phyloP scores from a whole-genome alignment of 345 rosid genomes.

The Abelmoschus esculentus region DNA sequence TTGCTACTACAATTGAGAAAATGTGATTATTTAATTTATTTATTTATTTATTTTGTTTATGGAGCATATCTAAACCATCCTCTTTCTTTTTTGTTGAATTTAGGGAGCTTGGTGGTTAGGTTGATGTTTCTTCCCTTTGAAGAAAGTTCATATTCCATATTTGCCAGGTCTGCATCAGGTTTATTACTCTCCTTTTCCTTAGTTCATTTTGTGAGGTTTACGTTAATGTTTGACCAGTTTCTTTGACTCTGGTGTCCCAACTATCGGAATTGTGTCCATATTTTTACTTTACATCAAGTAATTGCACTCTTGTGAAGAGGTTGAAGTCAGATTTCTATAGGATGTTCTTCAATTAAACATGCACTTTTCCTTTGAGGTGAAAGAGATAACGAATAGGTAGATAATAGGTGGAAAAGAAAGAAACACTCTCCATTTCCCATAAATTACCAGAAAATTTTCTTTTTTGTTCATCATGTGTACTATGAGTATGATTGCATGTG shows the following conservation, averaged over 20 bases:
- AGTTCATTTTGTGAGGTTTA: background rate
- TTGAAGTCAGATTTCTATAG: background rate
- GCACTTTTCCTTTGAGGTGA: background rate
- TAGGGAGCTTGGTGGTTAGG: conserved; percentile 96
- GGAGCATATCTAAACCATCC: conserved; percentile 12
- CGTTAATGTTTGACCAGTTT: background rate
- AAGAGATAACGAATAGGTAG: background rate
- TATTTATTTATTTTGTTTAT: background rate
- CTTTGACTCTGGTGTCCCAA: background rate
- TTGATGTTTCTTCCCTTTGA: conserved; percentile 91
- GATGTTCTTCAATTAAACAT: background rate
- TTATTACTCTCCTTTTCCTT: conserved; percentile 40
- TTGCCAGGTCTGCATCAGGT: conserved; percentile 99
- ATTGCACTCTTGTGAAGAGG: background rate
- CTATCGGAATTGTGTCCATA: background rate
- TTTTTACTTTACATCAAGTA: background rate
- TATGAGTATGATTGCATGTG: background rate
- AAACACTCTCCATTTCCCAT: too few species aligned
- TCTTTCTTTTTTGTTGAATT: background rate
- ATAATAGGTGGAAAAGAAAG: background rate
- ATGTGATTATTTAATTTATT: background rate
- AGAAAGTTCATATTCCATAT: conserved; percentile 88
- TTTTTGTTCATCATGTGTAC: background rate
- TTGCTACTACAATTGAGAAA: conserved; percentile 8
- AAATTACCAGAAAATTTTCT: too few species aligned